These are phyloP conservation scores for Populus davidiana DNA, from an alignment of 345 rosid genomes.

Conservation along the genomic window DNA sequence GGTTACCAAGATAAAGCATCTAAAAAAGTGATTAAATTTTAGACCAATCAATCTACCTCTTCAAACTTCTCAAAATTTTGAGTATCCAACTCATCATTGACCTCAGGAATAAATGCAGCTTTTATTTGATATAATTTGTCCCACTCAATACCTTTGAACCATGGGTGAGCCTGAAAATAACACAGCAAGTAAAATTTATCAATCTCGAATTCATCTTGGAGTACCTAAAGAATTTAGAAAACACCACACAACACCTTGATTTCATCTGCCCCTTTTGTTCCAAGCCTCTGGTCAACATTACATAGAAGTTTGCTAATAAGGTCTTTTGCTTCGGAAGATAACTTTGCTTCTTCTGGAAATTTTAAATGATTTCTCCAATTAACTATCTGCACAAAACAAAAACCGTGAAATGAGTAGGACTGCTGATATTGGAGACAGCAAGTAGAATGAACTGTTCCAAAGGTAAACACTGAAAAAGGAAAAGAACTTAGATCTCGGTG, in stretches of 20 bases:
- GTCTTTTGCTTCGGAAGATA: conserved; percentile 58
- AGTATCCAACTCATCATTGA: conserved; percentile 57
- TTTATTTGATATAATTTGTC: conserved; percentile 51
- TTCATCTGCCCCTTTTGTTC: conserved; percentile 61
- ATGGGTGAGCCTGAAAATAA: conserved; percentile 48
- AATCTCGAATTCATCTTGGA: background rate
- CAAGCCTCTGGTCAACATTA: conserved; percentile 62
- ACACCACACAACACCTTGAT: conserved; percentile 46
- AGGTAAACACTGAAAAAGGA: background rate
- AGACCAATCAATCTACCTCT: conserved; percentile 36
- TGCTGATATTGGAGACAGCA: conserved; percentile 1
- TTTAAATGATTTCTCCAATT: conserved; percentile 64
- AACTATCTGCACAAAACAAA: conserved; percentile 47
- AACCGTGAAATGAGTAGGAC: background rate
- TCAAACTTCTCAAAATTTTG: conserved; percentile 73
- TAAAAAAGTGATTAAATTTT: background rate
- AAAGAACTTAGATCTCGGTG: background rate
- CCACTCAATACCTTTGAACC: conserved; percentile 64
- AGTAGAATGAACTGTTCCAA: background rate
- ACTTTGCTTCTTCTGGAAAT: conserved; percentile 61
- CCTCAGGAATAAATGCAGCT: conserved; percentile 65
- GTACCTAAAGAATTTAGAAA: conserved; percentile 3
- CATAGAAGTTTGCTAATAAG: conserved; percentile 58
- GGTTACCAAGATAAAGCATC: background rate
- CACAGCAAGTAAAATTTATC: background rate